These are phyloP conservation scores for Mycothermus thermophilus DNA, from an alignment of 495 filamentous ascomycete species.

Conservation along the genomic window DNA sequence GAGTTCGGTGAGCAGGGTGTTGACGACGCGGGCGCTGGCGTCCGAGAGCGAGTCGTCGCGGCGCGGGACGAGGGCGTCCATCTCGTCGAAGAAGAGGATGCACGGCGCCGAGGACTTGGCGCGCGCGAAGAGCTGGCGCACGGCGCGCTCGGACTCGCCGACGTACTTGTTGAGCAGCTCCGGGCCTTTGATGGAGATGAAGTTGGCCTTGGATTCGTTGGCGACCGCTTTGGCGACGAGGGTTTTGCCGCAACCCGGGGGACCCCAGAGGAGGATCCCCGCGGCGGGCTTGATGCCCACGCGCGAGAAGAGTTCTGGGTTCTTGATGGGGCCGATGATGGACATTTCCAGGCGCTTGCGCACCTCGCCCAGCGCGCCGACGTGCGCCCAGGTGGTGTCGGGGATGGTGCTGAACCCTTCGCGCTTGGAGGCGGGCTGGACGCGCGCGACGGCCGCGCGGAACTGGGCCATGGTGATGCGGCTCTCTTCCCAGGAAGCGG, in stretches of 20 bases:
- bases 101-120: slow-evolving; percentile 79
- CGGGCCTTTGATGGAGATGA: slow-evolving; percentile 94
- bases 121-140: slow-evolving; percentile 82
- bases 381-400: slow-evolving; percentile 90
- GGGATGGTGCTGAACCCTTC: slow-evolving; percentile 96
- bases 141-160: slow-evolving; percentile 84
- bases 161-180: slow-evolving; percentile 93
- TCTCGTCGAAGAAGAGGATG: slow-evolving; percentile 95
- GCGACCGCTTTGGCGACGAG: slow-evolving; percentile 92
- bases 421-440: slow-evolving; percentile 85
- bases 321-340: slow-evolving; percentile 84
- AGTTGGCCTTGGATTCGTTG: slow-evolving; percentile 89
- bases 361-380: slow-evolving; percentile 69
- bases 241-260: slow-evolving; percentile 93
- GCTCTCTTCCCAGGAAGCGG: slow-evolving; percentile 13
- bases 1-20: slow-evolving; percentile 90
- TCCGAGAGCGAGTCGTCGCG: slow-evolving; percentile 73
- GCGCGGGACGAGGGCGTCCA: slow-evolving; percentile 80
- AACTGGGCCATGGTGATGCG: slow-evolving; percentile 45
- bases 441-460: slow-evolving; percentile 60
- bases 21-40: slow-evolving; percentile 78
- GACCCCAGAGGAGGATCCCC: slow-evolving; percentile 91
- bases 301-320: slow-evolving; percentile 62
- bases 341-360: slow-evolving; percentile 73
- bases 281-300: slow-evolving; percentile 82